phyloP scores from a whole-genome alignment of 176 grass and related monocot species.

The Rhynchospora pubera region DNA sequence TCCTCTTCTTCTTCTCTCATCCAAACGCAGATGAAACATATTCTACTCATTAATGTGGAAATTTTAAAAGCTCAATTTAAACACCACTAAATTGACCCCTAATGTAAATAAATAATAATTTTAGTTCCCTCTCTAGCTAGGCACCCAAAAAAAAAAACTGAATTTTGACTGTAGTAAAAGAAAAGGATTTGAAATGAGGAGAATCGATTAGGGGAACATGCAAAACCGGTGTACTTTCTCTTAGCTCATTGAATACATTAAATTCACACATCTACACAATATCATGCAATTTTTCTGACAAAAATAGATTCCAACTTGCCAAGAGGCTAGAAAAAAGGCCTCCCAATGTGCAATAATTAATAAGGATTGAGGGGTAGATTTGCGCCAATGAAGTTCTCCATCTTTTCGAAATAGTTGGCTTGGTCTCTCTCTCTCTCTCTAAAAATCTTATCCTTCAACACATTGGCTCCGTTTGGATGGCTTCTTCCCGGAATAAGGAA shows the following conservation, averaged over 20 bases:
- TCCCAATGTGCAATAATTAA: background rate
- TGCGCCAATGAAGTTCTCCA: background rate
- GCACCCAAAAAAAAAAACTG: too few species aligned
- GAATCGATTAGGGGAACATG: background rate
- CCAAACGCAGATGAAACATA: too few species aligned
- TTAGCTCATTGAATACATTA: background rate
- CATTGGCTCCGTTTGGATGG: too few species aligned
- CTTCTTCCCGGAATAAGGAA: too few species aligned
- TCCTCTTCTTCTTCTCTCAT: too few species aligned
- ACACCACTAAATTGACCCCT: background rate
- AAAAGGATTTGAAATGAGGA: background rate
- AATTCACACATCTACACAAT: background rate
- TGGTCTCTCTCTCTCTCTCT: background rate
- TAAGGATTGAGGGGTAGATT: background rate
- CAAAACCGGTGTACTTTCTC: background rate
- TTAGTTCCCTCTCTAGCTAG: too few species aligned
- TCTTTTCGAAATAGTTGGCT: too few species aligned
- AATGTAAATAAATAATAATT: too few species aligned
- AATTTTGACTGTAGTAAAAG: too few species aligned
- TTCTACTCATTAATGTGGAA: too few species aligned
- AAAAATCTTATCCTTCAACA: background rate
- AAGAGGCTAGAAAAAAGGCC: background rate
- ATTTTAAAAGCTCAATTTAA: too few species aligned
- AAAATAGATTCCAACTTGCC: background rate
- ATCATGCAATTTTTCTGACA: background rate